Percentiles rank a stretch among this genome's conserved stretches.
Conservation (phyloP, 176 grass and related monocot genomes). For the Oryza glumipatula region DNA sequence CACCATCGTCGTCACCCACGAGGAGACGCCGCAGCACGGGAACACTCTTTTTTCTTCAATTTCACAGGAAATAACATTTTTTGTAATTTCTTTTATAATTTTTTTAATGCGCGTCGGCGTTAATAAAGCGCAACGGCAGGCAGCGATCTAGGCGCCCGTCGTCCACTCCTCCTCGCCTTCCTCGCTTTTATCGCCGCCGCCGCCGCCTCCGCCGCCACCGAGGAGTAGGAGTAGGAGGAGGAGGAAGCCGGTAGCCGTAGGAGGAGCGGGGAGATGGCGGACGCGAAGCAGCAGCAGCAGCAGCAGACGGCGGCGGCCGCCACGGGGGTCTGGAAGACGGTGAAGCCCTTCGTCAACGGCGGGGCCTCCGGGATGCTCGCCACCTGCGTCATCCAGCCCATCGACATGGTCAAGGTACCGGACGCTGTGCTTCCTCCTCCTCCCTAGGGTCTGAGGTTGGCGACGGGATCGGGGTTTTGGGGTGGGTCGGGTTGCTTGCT, state of each 20-base stretch:
- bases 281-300: slow-evolving; percentile 50
- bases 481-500: not conserved
- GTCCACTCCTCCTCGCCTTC: not conserved
- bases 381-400: slow-evolving; percentile 84
- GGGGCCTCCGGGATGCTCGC: slow-evolving; percentile 78
- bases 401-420: slow-evolving; percentile 86
- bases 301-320: slow-evolving; percentile 34
- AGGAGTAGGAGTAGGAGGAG: not conserved
- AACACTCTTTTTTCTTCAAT: not conserved
- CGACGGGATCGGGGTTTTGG: not conserved
- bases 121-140: slow-evolving; percentile 49
- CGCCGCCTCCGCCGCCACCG: slow-evolving; percentile 2
- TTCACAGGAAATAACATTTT: not conserved
- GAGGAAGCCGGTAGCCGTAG: not conserved
- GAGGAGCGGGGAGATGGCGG: slow-evolving; percentile 52
- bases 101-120: not conserved
- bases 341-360: slow-evolving; percentile 76
- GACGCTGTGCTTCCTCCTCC: no score
- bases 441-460: no score
- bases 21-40: not conserved
- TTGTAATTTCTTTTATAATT: not conserved
- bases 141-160: slow-evolving; percentile 26
- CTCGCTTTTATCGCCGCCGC: slow-evolving; percentile 24
- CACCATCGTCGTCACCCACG: not conserved
- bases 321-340: slow-evolving; percentile 62